These are phyloP conservation scores for Protea cynaroides DNA, from an alignment of 164 flowering plant genomes.

Conservation along the genomic window DNA sequence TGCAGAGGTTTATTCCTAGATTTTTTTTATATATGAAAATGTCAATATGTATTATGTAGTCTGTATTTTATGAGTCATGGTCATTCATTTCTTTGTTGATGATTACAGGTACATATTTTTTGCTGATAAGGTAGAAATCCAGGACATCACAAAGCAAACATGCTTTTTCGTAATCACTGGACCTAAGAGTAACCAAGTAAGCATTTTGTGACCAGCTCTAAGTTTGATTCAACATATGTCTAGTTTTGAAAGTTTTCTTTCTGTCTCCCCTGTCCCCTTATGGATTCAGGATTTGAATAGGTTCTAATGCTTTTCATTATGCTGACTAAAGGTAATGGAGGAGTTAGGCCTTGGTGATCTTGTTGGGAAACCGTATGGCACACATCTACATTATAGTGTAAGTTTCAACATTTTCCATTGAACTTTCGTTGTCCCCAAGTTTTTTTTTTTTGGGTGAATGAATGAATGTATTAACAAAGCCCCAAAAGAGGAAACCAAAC, in stretches of 20 bases:
- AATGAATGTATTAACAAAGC: no score
- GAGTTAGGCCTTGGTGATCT: constrained; percentile 62
- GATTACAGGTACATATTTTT: constrained; percentile 70
- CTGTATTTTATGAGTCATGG: neutral
- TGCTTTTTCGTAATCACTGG: constrained; percentile 64
- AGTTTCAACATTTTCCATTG: constrained; percentile 16
- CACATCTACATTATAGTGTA: constrained; percentile 72
- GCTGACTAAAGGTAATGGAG: constrained; percentile 51
- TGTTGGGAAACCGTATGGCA: constrained; percentile 76
- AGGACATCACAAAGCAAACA: constrained; percentile 67
- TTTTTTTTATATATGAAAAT: no score
- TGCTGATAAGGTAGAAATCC: constrained; percentile 78
- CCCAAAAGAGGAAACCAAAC: no score
- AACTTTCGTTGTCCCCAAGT: neutral
- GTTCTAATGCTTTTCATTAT: constrained; percentile 10
- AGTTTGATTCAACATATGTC: neutral
- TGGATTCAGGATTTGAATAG: constrained; percentile 5
- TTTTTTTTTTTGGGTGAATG: no score
- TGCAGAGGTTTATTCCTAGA: no score
- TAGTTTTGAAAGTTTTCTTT: neutral
- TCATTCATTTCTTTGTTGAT: neutral
- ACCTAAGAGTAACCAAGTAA: constrained; percentile 76
- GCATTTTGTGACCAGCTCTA: neutral
- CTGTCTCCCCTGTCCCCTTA: neutral
- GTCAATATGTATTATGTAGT: neutral